phyloP scores from a whole-genome alignment of 768 basidiomycete genomes.

The Psilocybe azurescens region DNA sequence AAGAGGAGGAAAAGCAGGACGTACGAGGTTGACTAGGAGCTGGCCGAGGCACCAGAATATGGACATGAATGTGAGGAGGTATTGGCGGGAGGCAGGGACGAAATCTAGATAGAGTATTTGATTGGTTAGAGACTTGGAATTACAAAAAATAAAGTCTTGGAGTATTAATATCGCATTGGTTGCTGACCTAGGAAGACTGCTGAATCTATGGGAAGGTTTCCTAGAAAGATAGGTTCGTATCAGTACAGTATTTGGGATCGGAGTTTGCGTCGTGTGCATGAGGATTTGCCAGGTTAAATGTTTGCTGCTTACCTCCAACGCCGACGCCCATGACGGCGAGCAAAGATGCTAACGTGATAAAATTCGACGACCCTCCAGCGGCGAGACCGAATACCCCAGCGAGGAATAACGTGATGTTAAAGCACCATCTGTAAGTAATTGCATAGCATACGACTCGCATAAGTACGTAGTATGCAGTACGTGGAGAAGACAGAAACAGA shows the following conservation, averaged over 20 bases:
- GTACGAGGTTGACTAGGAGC: constrained; percentile 53
- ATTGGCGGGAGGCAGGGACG: constrained; percentile 72
- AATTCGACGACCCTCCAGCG: constrained; percentile 64
- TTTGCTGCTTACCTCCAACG: constrained; percentile 54
- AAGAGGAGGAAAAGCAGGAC: no score
- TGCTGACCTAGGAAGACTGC: constrained; percentile 70
- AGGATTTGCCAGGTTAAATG: no score
- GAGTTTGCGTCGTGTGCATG: no score
- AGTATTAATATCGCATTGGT: not conserved
- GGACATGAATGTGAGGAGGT: constrained; percentile 72
- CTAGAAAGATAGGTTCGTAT: constrained; percentile 8
- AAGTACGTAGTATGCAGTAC: not conserved
- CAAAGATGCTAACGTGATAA: constrained; percentile 53
- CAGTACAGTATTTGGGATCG: not conserved
- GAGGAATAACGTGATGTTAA: constrained; percentile 74
- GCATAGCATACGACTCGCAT: not conserved
- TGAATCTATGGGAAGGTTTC: constrained; percentile 77
- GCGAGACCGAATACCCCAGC: constrained; percentile 69
- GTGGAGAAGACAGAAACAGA: no score
- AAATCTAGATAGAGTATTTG: constrained; percentile 48
- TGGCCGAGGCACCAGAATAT: constrained; percentile 87
- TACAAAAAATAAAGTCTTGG: not conserved
- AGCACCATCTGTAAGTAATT: constrained; percentile 50
- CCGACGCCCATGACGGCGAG: constrained; percentile 67
- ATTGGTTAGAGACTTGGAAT: no score